Base-by-base conservation (phyloP, 805 yeast species). In the Nadsonia fulvescens region DNA sequence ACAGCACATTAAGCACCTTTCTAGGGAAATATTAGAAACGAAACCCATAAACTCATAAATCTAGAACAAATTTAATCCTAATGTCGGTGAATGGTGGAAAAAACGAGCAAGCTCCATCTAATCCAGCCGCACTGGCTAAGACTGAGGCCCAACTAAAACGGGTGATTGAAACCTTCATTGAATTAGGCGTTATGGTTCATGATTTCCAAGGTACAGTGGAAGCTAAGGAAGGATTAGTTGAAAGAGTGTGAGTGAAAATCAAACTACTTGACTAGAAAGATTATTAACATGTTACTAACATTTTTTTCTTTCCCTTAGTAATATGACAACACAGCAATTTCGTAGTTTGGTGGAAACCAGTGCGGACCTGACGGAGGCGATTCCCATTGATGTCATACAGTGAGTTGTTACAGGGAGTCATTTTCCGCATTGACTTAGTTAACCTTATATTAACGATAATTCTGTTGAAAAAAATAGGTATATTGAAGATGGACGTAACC, bases 401-500 rank as follows among this genome's bases (percentile, higher is more conserved):
- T 9, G 5, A 5, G 14, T n/a, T n/a, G n/a, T n/a, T n/a, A n/a
- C n/a, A n/a, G n/a, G n/a, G n/a, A n/a, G n/a, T n/a, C n/a, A n/a
- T n/a, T n/a, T n/a, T n/a, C n/a, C n/a, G n/a, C n/a, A n/a, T n/a
- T n/a, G n/a, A n/a, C n/a, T n/a, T n/a, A n/a, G n/a, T n/a, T n/a
- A n/a, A n/a, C n/a, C n/a, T n/a, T n/a, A n/a, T n/a, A n/a, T n/a
- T n/a, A n/a, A n/a, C n/a, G n/a, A n/a, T n/a, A n/a, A n/a, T n/a
- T n/a, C n/a, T 5, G 15, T 5, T 12, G 4, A 15, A 7, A 5
- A 5, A 14, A 8, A 14, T 12, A 15, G 25, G 35, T 89, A 89
- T 43, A 79, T 89, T 19, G 96, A 89, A 44, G 92, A 81, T 42
- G 98, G 98, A 2, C 60, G 98, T 38, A 89, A 89, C 44, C 96